phyloP scores from a whole-genome alignment of 2,329 filamentous ascomycete genomes.

The Mollisia scopiformis region DNA sequence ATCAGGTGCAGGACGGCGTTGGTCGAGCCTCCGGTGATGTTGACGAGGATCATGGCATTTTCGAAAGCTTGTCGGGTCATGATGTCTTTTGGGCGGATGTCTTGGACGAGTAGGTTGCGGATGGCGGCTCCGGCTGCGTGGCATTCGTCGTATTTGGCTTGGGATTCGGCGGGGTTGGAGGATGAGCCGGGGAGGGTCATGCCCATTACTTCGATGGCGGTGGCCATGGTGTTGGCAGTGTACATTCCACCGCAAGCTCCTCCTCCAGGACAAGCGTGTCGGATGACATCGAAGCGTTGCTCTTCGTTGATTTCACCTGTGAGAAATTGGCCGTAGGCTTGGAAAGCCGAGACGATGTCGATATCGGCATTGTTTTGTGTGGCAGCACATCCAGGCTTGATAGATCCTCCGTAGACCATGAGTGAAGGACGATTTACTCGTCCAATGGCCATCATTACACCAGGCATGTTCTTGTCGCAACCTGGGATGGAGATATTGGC shows the following conservation, averaged over 20 bases:
- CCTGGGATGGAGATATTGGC: conserved; percentile 95
- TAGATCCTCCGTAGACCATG: conserved; percentile 98
- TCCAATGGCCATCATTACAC: conserved; percentile 90
- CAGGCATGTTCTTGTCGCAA: conserved; percentile 99
- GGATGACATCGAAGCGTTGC: conserved; percentile 91
- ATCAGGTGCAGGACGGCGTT: conserved; percentile 86
- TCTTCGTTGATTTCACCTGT: conserved; percentile 89
- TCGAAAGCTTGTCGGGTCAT: conserved; percentile 81
- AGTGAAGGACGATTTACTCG: conserved; percentile 90
- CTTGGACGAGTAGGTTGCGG: conserved; percentile 73
- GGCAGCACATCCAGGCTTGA: conserved; percentile 84
- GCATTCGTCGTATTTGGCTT: conserved; percentile 74
- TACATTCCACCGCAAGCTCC: conserved; percentile 90
- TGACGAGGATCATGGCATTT: conserved; percentile 83
- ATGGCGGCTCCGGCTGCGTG: conserved; percentile 72
- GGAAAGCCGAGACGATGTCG: conserved; percentile 97
- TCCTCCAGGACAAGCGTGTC: conserved; percentile 83
- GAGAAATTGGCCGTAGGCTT: conserved; percentile 95
- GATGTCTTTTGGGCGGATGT: conserved; percentile 78
- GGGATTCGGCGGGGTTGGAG: conserved; percentile 76
- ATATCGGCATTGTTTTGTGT: conserved; percentile 74
- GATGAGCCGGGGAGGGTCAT: conserved; percentile 84
- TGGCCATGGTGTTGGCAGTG: conserved; percentile 78
- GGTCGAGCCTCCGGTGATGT: conserved; percentile 81
- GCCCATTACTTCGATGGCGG: conserved; percentile 71